Conservation (phyloP, 306 rosid genomes). For the Begonia masoniana region DNA sequence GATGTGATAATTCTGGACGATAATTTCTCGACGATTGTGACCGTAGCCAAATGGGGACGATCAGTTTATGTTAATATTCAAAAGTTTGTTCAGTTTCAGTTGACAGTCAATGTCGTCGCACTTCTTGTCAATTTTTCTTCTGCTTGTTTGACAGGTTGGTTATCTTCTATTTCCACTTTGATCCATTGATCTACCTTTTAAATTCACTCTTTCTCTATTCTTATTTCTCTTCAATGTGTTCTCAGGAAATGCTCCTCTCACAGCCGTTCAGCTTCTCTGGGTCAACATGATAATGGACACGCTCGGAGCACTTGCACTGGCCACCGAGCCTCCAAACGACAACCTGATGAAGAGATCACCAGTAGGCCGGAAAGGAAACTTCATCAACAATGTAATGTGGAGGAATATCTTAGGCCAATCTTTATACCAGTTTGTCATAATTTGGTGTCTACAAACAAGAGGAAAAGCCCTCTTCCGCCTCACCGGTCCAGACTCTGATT, state of each 20-base stretch:
- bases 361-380: slow-evolving; percentile 95
- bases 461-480: slow-evolving; percentile 65
- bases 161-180: slow-evolving; percentile 9
- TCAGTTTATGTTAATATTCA: slow-evolving; percentile 94
- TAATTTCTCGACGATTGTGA: slow-evolving; percentile 89
- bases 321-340: slow-evolving; percentile 87
- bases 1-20: slow-evolving; percentile 93
- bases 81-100: slow-evolving; percentile 96
- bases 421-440: slow-evolving; percentile 59
- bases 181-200: slow-evolving; percentile 4
- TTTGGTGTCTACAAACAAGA: slow-evolving; percentile 87
- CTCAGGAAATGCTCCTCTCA: slow-evolving; percentile 82
- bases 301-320: slow-evolving; percentile 95
- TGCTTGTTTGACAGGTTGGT: slow-evolving; percentile 81
- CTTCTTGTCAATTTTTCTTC: slow-evolving; percentile 90
- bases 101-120: slow-evolving; percentile 92
- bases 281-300: slow-evolving; percentile 99
- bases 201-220: no score
- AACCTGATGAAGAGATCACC: slow-evolving; percentile 85
- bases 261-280: slow-evolving; percentile 99
- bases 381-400: slow-evolving; percentile 96
- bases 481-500: slow-evolving; percentile 53
- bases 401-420: slow-evolving; percentile 93
- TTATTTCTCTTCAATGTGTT: neutral
- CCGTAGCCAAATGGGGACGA: slow-evolving; percentile 98